A percentile compares a stretch with the other conserved stretches of the same genome.
Conservation (phyloP, 371 early-diverging fungal species). For the Apophysomyces elegans region DNA sequence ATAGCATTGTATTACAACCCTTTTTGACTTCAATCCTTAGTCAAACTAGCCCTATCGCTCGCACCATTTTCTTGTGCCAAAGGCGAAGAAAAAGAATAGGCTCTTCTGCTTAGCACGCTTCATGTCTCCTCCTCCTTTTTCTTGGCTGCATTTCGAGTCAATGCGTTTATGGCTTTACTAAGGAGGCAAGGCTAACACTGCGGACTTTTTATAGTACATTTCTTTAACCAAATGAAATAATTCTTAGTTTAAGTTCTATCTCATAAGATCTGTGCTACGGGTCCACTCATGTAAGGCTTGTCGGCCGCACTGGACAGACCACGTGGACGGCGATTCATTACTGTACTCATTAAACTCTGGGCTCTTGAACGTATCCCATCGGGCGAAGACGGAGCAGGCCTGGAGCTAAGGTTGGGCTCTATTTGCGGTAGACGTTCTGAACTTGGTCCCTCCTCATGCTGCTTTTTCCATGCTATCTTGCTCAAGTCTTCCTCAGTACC, state of each 20-base stretch:
- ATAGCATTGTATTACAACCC: too few species aligned
- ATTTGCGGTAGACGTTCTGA: constrained; percentile 1
- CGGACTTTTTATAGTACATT: not conserved
- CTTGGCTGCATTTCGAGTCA: too few species aligned
- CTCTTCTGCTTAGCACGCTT: too few species aligned
- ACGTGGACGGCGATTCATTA: constrained; percentile 25
- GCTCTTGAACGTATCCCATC: constrained; percentile 28
- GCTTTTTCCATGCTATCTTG: not conserved
- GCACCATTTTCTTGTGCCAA: too few species aligned
- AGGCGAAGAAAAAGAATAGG: too few species aligned
- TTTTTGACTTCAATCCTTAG: too few species aligned
- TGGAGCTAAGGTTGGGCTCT: constrained; percentile 3
- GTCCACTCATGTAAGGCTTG: not conserved
- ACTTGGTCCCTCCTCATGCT: not conserved
- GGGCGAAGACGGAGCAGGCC: constrained; percentile 11
- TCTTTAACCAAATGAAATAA: not conserved
- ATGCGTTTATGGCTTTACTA: too few species aligned
- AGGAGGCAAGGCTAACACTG: too few species aligned
- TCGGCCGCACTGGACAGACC: not conserved
- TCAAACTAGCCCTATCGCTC: too few species aligned
- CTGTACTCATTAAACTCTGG: constrained; percentile 29
- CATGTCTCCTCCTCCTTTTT: too few species aligned
- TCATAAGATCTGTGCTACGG: not conserved
- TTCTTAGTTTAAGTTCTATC: not conserved
- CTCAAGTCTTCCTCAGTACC: not conserved